Base-by-base conservation (phyloP, 352 stramenopile genomes). In the Phytopythium vexans region DNA sequence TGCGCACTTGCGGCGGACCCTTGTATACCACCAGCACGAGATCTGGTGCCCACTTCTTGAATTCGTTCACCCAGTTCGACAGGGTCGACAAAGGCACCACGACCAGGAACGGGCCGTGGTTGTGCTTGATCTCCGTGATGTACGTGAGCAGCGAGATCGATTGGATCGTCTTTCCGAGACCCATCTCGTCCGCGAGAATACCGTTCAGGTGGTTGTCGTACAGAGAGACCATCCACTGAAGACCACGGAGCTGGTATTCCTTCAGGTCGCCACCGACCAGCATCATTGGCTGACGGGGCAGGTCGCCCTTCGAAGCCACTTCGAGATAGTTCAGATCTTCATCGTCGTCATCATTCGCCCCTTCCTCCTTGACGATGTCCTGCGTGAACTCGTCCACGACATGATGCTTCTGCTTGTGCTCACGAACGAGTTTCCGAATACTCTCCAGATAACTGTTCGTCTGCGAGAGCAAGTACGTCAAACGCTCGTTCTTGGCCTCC, bases 161-260 rank as follows among this genome's bases (percentile, higher is more conserved):
- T 62, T 95, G 85, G 51, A 95, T 95, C 8, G 85, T 95, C 57
- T 95, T 95, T 16, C 85, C 85, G 6, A 95, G 66, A 48, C 94
- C 90, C 94, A 98, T 98, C 66, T 98, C 96, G 78, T 99, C 97
- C 0, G 97, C 97, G 38, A 99, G 68, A 59, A 99, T 99, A 32
- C 97, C 97, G 73, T 99, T 99, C 44, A 99, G 70, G 44, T 97
- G 94, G 62, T 99, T 98, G 61, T 99, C 88, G 48, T 98, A 97
- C 32, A 99, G 78, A 35, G 97, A 95, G 41, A 99, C 97, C 95
- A 99, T 99, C 97, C 97, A 99, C 71, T 99, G 98, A 41, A 99
- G 70, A 15, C 97, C 97, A 52, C 98, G 95, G 42, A 99, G 54
- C 72, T 99, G 97, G 65, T 99, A 99, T 48, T 97, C 85, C 54